Conservation (phyloP, 1,284 basidiomycete genomes). For the Ceratorhiza oryzae-sativae region DNA sequence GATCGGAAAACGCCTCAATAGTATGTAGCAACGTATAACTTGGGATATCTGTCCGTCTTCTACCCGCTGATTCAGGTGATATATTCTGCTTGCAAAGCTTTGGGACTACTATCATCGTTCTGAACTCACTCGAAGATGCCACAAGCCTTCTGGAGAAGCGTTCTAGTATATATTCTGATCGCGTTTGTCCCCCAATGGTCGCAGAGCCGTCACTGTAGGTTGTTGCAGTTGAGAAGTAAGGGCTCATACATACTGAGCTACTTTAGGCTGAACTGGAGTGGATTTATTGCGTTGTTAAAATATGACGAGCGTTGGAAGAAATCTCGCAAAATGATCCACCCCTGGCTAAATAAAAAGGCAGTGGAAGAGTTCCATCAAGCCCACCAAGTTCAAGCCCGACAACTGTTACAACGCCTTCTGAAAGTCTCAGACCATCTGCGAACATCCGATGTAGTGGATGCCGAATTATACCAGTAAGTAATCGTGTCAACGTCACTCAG, state of each 20-base stretch:
- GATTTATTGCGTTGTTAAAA: background rate
- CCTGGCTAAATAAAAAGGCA: conserved; percentile 29
- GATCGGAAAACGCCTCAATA: background rate
- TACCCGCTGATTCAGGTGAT: background rate
- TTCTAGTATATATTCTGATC: conserved; percentile 23
- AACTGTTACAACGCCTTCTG: conserved; percentile 1
- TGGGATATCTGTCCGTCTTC: too few relatives aligned
- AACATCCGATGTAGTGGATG: background rate
- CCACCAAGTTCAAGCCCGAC: background rate
- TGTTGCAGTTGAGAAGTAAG: background rate
- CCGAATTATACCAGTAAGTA: too few relatives aligned
- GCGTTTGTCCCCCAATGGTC: background rate
- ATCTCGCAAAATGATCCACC: conserved; percentile 15
- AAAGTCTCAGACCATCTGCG: background rate
- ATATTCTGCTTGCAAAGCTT: conserved; percentile 15
- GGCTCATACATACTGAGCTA: background rate
- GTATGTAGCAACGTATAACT: background rate
- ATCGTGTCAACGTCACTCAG: too few relatives aligned
- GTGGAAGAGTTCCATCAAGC: background rate
- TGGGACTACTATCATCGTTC: conserved; percentile 19
- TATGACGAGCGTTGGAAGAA: conserved; percentile 29
- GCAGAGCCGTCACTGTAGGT: conserved; percentile 21
- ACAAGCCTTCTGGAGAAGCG: conserved; percentile 28
- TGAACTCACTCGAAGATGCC: conserved; percentile 13
- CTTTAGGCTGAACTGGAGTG: conserved; percentile 15